Evolutionary conservation across 2,329 filamentous ascomycete species (phyloP), one percentile per base, ranked within the genome.

Genomic region (Penicillium crustosum): DNA sequence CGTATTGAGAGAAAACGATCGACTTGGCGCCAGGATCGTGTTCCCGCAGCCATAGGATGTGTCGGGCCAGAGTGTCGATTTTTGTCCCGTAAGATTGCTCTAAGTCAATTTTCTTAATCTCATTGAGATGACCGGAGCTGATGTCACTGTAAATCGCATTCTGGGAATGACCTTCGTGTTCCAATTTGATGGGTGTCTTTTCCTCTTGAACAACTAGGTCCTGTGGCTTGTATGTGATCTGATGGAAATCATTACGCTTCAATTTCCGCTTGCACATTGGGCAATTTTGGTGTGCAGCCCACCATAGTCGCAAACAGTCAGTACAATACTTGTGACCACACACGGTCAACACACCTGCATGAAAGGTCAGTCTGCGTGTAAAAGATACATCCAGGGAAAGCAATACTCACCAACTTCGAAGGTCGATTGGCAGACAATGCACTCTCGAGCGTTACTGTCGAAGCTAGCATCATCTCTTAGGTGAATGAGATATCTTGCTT

Each of bases 261-360:
- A 97, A 78, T 1, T 78, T 79, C 45, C 81, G 83, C 72, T 96
- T 96, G 80, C 94, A 99, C 6, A 91, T 82, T 0, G 93, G 93
- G 66, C 93, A 97, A 51, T 85, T 93, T 19, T 81, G 83, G 65
- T 92, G 87, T 33, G 84, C 80, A 56, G 79, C 81, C 78, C 89
- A 91, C 94, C 94, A 97, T 13, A 86, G 66, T 38, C 82, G 81
- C 65, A 97, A 88, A 73, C 94, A 97, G 29, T 91, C 89, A 68
- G 91, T 92, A 78, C 93, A 97, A 71, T 92, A 97, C 62, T 91
- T 86, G 70, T 99, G 94, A 0, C 93, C 93, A 71, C 94, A 97
- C 1, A 91, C 83, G 0, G 93, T 97, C 63, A 78, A 62, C 19
- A 78, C 74, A 27, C 75, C 75, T 77, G 35, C 13, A 43, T 21